These are phyloP conservation scores for Aspergillus tubingensis DNA, from an alignment of 2,329 filamentous ascomycete genomes.

Conservation along the genomic window DNA sequence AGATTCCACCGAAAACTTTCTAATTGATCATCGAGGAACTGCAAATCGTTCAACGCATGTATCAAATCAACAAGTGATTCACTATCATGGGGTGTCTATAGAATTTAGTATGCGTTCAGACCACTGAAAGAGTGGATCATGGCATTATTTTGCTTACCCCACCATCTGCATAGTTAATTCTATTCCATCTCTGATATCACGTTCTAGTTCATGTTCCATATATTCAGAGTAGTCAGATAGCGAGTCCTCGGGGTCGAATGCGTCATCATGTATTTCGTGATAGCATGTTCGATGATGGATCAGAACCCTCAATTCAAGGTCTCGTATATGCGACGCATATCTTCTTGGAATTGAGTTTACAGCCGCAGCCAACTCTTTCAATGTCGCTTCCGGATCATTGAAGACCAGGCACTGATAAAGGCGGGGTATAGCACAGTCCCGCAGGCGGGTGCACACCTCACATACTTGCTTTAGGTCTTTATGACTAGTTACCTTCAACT, in stretches of 20 bases:
- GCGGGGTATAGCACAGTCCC: background rate
- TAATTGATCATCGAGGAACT: slow-evolving; percentile 1
- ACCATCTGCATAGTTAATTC: no score
- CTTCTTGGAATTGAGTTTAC: background rate
- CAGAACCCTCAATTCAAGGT: background rate
- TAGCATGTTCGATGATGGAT: background rate
- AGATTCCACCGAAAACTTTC: slow-evolving; percentile 4
- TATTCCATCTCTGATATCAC: no score
- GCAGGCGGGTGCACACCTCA: background rate
- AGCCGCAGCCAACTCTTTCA: background rate
- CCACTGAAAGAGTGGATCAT: no score
- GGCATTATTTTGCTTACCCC: no score
- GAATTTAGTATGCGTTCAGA: no score
- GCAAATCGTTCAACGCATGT: background rate
- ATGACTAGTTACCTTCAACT: background rate
- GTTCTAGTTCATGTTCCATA: no score
- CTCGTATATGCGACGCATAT: background rate
- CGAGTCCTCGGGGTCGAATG: no score
- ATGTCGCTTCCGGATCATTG: background rate
- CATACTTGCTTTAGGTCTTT: background rate
- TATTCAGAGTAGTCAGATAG: no score
- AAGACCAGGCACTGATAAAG: background rate
- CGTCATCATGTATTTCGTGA: no score
- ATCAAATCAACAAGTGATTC: background rate
- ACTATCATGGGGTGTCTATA: no score